Evolutionary conservation across 192 early-diverging fungal genomes (phyloP), one percentile per base, ranked within the genome.

Genomic region (Piromyces sp.): DNA sequence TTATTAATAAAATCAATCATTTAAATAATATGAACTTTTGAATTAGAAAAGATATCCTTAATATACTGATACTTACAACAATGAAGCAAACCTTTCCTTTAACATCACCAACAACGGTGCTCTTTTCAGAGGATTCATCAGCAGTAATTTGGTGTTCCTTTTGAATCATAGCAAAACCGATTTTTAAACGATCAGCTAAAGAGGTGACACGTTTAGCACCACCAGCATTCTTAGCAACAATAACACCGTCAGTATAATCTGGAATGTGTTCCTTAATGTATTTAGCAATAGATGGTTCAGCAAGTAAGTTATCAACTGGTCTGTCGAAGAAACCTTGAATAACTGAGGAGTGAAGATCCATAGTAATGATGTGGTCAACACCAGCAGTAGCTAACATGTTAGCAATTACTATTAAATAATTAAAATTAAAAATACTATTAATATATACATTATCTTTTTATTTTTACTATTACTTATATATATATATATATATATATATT

Each of bases 101-200:
- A 38, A 90, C 87, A 78, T 88, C 85, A 28, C 87, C 89, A 14
- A 91, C 89, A n/a, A 90, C 90, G 82, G 85, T 93, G 30, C 30
- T 80, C 81, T 79, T 79, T 84, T 13, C 85, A 85, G 30, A 88
- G 86, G 68, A 93, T 90, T 58, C 93, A 5, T 22, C 19, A 51
- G 42, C 3, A 51, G 15, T 22, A 22, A 51, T 51, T 51, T 51
- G 42, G 14, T 51, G 88, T 84, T 96, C 95, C 29, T 91, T 91
- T 86, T 99, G 97, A 83, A 99, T 96, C 87, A 99, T 89, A 22
- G 96, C 97, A 90, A 99, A 99, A 84, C 95, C 92, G 79, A 96
- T 88, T 81, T 95, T 92, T 84, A 99, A 91, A 15, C 93, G 90
- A 88, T 99, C 97, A 15, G 97, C 96, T 83, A 99, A 87, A 30